Conservation (phyloP, 2,329 filamentous ascomycete species). For the Coniochaeta sp. region DNA sequence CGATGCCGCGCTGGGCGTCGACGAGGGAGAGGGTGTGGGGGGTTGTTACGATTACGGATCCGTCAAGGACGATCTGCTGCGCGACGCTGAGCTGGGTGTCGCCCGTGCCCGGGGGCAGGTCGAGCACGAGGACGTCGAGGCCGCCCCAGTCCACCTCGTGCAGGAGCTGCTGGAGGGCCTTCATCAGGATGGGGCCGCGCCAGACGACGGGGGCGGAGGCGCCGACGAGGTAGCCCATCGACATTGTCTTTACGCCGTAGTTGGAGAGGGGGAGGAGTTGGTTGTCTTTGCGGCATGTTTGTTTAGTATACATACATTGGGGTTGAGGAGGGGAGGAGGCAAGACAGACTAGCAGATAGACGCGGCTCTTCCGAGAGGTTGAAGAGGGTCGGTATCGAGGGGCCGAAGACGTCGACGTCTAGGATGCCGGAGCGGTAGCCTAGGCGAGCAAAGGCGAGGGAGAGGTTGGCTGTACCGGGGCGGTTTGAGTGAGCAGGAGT, state of each 20-base stretch:
- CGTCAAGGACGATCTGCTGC: conserved; percentile 85
- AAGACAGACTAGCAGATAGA: conserved; percentile 42
- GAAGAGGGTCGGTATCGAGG: conserved; percentile 85
- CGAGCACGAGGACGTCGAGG: conserved; percentile 81
- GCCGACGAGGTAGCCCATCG: conserved; percentile 87
- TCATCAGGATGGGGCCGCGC: conserved; percentile 96
- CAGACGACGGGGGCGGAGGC: conserved; percentile 82
- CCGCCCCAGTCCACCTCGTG: conserved; percentile 93
- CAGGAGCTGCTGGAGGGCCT: conserved; percentile 88
- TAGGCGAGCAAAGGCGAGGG: conserved; percentile 74
- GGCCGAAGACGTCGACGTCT: conserved; percentile 95
- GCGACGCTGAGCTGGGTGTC: conserved; percentile 96
- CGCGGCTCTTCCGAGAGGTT: conserved; percentile 74
- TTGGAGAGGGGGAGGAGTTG: conserved; percentile 82
- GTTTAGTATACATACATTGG: not conserved
- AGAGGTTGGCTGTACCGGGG: conserved; percentile 58
- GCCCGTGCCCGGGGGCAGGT: conserved; percentile 89
- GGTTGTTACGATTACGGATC: conserved; percentile 81
- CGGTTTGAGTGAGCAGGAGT: not conserved
- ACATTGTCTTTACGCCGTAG: conserved; percentile 97
- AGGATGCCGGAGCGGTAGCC: conserved; percentile 81
- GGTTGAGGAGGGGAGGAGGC: not conserved
- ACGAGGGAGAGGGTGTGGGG: conserved; percentile 89
- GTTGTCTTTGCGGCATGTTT: conserved; percentile 47
- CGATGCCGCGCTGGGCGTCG: conserved; percentile 85